Conservation (phyloP, 164 flowering plant genomes). For the Stephania japonica region DNA sequence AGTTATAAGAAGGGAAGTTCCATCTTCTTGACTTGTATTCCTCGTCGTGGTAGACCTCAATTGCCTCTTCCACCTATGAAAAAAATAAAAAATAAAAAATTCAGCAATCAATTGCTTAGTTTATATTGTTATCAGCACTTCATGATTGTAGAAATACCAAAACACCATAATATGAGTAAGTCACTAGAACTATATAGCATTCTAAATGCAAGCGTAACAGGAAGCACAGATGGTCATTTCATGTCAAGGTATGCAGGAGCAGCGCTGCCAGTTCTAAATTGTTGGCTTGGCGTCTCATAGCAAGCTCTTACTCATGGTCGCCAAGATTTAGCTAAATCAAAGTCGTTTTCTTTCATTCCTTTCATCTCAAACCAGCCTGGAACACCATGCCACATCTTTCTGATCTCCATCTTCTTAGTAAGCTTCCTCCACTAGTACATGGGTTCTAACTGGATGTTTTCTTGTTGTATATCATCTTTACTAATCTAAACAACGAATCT, state of each 20-base stretch:
- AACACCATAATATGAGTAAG: not conserved
- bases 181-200: not conserved
- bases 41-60: slow-evolving; percentile 74
- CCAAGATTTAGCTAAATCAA: not conserved
- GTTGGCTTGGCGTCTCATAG: not conserved
- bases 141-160: not conserved
- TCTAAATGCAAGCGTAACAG: not conserved
- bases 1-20: slow-evolving; percentile 62
- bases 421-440: not conserved
- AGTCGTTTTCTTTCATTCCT: not conserved
- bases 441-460: not conserved
- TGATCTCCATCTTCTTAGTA: not conserved
- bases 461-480: too few relatives aligned
- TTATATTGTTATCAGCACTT: not conserved
- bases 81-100: too few relatives aligned
- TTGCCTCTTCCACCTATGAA: slow-evolving; percentile 54
- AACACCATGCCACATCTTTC: not conserved
- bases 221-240: not conserved
- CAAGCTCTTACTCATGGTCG: not conserved
- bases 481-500: too few relatives aligned
- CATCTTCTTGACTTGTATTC: slow-evolving; percentile 61
- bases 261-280: not conserved
- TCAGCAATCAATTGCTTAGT: not conserved
- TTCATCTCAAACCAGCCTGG: not conserved
- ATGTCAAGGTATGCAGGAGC: not conserved